These are phyloP conservation scores for Tephrocybe rancida DNA, from an alignment of 768 basidiomycete species.

Conservation along the genomic window DNA sequence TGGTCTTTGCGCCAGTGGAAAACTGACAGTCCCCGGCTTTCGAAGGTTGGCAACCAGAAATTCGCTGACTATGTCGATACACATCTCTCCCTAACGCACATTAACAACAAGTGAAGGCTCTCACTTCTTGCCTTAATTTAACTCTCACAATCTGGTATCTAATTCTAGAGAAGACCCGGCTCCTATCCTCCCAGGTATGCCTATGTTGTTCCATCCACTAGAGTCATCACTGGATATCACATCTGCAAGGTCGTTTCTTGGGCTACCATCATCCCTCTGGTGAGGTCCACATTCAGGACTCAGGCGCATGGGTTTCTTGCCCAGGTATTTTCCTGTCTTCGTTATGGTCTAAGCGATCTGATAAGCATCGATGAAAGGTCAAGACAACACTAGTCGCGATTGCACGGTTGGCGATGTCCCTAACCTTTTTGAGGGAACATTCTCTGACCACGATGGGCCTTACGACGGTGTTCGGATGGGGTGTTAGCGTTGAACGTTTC, in stretches of 20 bases:
- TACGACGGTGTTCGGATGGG: slow-evolving; percentile 33
- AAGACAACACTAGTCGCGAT: slow-evolving; percentile 54
- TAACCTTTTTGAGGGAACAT: slow-evolving; percentile 45
- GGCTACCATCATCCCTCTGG: slow-evolving; percentile 44
- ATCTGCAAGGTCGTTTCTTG: slow-evolving; percentile 32
- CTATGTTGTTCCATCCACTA: background rate
- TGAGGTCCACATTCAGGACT: slow-evolving; percentile 53
- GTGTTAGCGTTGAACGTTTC: slow-evolving; percentile 12
- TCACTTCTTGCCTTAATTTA: background rate
- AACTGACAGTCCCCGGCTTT: background rate
- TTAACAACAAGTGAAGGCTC: slow-evolving; percentile 55
- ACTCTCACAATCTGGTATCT: background rate
- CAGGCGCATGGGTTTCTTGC: slow-evolving; percentile 55
- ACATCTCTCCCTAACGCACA: slow-evolving; percentile 49
- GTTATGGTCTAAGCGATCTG: background rate
- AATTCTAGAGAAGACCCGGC: slow-evolving; percentile 36
- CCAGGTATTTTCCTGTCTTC: slow-evolving; percentile 38
- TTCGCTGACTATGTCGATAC: slow-evolving; percentile 66
- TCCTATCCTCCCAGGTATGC: slow-evolving; percentile 41
- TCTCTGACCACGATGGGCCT: slow-evolving; percentile 50
- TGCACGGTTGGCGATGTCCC: slow-evolving; percentile 58
- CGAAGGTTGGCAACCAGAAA: slow-evolving; percentile 56
- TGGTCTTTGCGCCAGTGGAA: slow-evolving; percentile 17
- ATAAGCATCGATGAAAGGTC: slow-evolving; percentile 35
- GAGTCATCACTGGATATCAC: background rate